A percentile compares a stretch with the other conserved stretches of the same genome.
Evolutionary conservation across 2,329 filamentous ascomycete genomes (phyloP).

Genomic region (Leptographium wingfieldii): DNA sequence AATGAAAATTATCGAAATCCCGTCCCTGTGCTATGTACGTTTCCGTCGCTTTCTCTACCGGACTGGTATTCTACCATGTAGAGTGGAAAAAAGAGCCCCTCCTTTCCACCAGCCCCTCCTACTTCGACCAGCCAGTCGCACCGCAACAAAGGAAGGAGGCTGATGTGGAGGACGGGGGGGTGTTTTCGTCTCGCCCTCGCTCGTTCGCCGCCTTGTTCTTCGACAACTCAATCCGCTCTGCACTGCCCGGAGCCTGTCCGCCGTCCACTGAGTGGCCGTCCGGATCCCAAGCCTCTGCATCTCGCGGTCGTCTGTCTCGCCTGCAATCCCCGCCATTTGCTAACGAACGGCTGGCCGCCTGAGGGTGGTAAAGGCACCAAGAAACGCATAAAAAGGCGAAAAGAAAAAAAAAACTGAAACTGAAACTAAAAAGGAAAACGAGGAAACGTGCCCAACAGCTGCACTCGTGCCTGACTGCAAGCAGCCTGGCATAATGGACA

Average conservation of each 20-base stretch:
- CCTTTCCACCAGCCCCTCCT: background rate
- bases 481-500: background rate
- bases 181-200: background rate
- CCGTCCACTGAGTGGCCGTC: background rate
- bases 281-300: background rate
- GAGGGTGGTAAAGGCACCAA: background rate
- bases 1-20: constrained; percentile 20
- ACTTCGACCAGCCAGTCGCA: background rate
- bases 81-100: constrained; percentile 4
- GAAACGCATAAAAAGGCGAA: background rate
- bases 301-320: constrained; percentile 2
- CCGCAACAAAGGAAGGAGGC: background rate
- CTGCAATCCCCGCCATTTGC: background rate
- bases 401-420: background rate
- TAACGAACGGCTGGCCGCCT: constrained; percentile 3
- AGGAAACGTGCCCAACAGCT: constrained; percentile 24
- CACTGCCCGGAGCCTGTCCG: background rate
- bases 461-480: constrained; percentile 33
- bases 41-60: constrained; percentile 1
- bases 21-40: background rate
- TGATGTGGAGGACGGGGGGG: background rate
- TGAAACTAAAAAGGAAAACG: background rate
- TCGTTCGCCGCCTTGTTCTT: background rate
- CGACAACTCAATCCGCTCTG: background rate
- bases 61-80: background rate